Evolutionary conservation across 345 rosid species (phyloP).

Genomic region (Abelmoschus esculentus): DNA sequence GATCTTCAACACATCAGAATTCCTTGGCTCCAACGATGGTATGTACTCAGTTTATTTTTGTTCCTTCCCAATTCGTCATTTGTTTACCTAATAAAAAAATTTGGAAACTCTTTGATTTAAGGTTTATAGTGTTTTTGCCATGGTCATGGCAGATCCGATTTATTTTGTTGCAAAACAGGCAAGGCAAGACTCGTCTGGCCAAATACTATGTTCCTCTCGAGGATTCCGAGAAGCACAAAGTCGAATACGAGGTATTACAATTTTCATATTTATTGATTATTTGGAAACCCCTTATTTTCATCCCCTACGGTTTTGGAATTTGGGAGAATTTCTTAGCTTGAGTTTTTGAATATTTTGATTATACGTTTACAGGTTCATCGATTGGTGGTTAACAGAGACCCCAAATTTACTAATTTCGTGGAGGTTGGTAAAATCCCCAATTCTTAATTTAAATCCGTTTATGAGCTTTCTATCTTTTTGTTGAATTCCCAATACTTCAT

Average conservation of each 20-base stretch:
- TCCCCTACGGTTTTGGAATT: background rate
- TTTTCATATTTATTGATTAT: background rate
- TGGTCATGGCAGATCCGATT: slow-evolving; percentile 78
- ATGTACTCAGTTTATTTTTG: background rate
- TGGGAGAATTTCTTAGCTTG: background rate
- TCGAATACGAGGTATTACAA: slow-evolving; percentile 75
- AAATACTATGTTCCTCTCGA: slow-evolving; percentile 97
- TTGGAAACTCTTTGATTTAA: background rate
- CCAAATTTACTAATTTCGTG: slow-evolving; percentile 90
- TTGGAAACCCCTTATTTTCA: background rate
- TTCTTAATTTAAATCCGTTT: no score
- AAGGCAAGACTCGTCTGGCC: slow-evolving; percentile 99
- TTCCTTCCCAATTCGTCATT: background rate
- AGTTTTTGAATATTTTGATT: slow-evolving; percentile 1
- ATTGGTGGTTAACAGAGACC: slow-evolving; percentile 88
- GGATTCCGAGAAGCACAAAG: slow-evolving; percentile 95
- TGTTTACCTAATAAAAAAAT: background rate
- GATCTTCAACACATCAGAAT: background rate
- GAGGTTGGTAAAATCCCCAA: slow-evolving; percentile 47
- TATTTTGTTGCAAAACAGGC: slow-evolving; percentile 93
- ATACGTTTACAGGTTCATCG: slow-evolving; percentile 67
- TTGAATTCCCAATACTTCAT: background rate
- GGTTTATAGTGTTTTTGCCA: background rate
- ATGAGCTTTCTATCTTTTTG: background rate
- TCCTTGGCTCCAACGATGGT: slow-evolving; percentile 29